Evolutionary conservation across 805 yeast species (phyloP), one percentile per base, ranked within the genome.

Genomic region (Lipomyces yamanashiensis): DNA sequence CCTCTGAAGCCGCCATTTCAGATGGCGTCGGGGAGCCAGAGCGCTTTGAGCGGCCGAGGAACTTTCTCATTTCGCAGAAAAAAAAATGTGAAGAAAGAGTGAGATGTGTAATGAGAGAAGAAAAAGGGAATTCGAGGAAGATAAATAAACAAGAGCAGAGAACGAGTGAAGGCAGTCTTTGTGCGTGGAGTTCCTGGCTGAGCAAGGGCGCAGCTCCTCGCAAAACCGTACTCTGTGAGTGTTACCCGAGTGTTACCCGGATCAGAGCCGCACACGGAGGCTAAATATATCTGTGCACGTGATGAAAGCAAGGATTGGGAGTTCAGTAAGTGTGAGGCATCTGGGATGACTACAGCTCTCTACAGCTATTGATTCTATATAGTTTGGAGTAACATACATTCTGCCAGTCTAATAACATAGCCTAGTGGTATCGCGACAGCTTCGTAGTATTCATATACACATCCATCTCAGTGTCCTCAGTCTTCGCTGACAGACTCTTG

Each of bases 381-480:
- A 28, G 5, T 28, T 28, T 28, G 28, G 28, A 5, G 28, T 28
- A 28, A 28, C 5, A 28, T 28, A 28, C 28, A 28, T 28, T 28
- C 28, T 28, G 28, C 5, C 47, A n/a, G 47, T 43, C 47, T 43
- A 43, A 43, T 15, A 28, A 3, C 28, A 28, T 6, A n/a, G 43
- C 37, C 54, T 51, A 51, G 13, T 44, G 34, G 33, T 51, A 51
- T 66, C 85, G 81, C 54, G 85, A 83, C 74, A 89, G 80, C 63
- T 89, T 83, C 17, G 87, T 81, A 43, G 88, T 87, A 74, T 89
- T 89, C 78, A 88, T 79, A 72, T 89, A 92, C 57, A 93, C 87
- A 73, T 87, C 87, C 62, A 90, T 86, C 75, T 93, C 98, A 73
- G 91, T 80, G 59, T 84, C 83, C 72, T 90, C 96, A 1, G 97